Evolutionary conservation across 2,329 filamentous ascomycete species (phyloP).

Genomic region (Clarireedia sp.): DNA sequence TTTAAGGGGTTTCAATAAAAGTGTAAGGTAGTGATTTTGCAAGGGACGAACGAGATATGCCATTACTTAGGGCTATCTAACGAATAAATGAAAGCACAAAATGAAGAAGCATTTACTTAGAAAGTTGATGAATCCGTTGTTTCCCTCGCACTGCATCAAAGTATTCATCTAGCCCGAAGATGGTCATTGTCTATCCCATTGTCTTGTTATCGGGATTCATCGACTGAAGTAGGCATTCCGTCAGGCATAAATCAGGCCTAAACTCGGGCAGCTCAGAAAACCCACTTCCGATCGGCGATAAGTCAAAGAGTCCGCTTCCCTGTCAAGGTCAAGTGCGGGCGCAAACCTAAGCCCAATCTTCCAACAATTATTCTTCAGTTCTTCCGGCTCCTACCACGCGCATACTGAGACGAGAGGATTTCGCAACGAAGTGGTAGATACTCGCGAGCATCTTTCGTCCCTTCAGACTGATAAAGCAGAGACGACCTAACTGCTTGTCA

Average conservation of each 20-base stretch:
- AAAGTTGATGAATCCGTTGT: too few species aligned
- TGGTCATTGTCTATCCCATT: neutral
- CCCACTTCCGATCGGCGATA: neutral
- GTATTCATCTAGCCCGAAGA: too few species aligned
- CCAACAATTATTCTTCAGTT: neutral
- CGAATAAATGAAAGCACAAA: conserved; percentile 7
- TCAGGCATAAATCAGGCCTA: neutral
- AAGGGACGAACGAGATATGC: neutral
- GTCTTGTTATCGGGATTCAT: neutral
- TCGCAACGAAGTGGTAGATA: too few species aligned
- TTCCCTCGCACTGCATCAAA: too few species aligned
- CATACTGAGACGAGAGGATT: too few species aligned
- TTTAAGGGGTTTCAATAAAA: conserved; percentile 1
- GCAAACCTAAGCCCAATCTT: conserved; percentile 6
- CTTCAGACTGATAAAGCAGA: neutral
- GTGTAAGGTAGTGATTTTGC: neutral
- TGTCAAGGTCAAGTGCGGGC: conserved; percentile 1
- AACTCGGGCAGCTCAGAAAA: neutral
- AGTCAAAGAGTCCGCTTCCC: neutral
- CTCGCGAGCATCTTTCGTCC: too few species aligned
- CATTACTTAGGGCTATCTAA: neutral
- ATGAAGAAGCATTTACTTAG: neutral
- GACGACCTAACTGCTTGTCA: neutral
- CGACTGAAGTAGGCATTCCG: neutral
- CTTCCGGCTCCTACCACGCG: too few species aligned